Evolutionary conservation across 1,284 basidiomycete species (phyloP), one percentile per base, ranked within the genome.

Genomic region (Trichosporon faecale): DNA sequence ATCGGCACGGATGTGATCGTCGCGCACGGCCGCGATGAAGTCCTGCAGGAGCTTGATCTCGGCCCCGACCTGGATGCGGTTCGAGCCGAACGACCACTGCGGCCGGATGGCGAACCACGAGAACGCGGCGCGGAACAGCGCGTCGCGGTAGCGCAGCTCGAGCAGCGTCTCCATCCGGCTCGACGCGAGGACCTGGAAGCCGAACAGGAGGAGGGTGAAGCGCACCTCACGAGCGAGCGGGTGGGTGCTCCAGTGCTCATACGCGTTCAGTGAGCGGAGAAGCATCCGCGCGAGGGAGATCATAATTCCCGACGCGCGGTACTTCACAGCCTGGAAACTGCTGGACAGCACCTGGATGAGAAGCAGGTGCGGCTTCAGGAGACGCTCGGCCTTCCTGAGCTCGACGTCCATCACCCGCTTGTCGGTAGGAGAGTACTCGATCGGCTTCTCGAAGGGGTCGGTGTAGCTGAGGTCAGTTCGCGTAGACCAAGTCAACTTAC

Each of bases 11-110:
- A 93, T 86, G 8, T 86, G 84, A 82, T 98, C 95, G 0, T 87
- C 86, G 76, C 91, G 89, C 46, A 98, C 85, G 74, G 90, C 89
- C 0, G 88, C 88, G 27, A 93, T 80, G 79, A 97, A 94, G 79
- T 98, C 94, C 27, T 89, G 89, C 23, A 98, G 84, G 0, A 95
- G 86, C 80, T 91, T 92, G 79, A 96, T 89, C 79, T 99, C 96
- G 0, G 92, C 90, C 70, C 91, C 89, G 23, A 97, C 85, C 83
- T 98, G 95, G 14, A 94, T 89, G 3, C 94, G 89, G 83, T 94
- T 94, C 27, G 93, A 91, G 31, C 96, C 97, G 80, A 91, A 98
- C 5, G 94, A 91, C 95, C 96, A 99, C 93, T 93, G 91, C 11
- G 94, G 92, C 16, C 90, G 88, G 40, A 90, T 88, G n/a, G 90